phyloP scores from a whole-genome alignment of 495 filamentous ascomycete genomes.

The Podospora bellae-mahoneyi region DNA sequence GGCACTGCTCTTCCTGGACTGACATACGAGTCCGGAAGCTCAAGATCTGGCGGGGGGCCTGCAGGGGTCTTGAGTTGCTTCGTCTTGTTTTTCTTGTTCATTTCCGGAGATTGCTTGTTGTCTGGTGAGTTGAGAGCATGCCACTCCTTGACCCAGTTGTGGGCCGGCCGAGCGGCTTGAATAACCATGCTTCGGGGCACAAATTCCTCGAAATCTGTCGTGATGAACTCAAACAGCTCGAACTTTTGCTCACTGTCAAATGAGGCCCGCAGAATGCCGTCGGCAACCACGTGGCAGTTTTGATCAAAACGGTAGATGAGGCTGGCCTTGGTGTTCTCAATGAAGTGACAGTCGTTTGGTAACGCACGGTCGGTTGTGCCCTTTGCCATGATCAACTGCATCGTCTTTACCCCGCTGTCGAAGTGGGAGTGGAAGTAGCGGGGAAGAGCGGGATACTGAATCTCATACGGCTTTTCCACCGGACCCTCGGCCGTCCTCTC shows the following conservation, averaged over 20 bases:
- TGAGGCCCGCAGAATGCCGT: constrained; percentile 58
- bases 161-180: constrained; percentile 51
- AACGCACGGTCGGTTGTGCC: constrained; percentile 53
- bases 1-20: constrained; percentile 59
- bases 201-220: constrained; percentile 63
- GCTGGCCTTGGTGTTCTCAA: constrained; percentile 59
- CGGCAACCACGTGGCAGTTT: constrained; percentile 65
- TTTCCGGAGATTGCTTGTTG: constrained; percentile 66
- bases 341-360: constrained; percentile 59
- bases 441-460: constrained; percentile 67
- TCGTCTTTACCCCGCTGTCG: constrained; percentile 72
- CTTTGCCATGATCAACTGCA: constrained; percentile 70
- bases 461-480: constrained; percentile 70
- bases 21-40: constrained; percentile 61
- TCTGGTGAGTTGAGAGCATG: constrained; percentile 52
- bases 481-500: constrained; percentile 39
- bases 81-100: constrained; percentile 65
- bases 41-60: constrained; percentile 52
- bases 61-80: constrained; percentile 47
- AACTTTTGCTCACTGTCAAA: constrained; percentile 69
- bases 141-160: constrained; percentile 57
- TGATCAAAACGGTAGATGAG: constrained; percentile 72
- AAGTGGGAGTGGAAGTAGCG: constrained; percentile 81
- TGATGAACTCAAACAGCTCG: constrained; percentile 67
- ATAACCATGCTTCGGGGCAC: constrained; percentile 56